Evolutionary conservation across 1,284 basidiomycete species (phyloP), one percentile per base, ranked within the genome.

Genomic region (Moesziomyces antarcticus): DNA sequence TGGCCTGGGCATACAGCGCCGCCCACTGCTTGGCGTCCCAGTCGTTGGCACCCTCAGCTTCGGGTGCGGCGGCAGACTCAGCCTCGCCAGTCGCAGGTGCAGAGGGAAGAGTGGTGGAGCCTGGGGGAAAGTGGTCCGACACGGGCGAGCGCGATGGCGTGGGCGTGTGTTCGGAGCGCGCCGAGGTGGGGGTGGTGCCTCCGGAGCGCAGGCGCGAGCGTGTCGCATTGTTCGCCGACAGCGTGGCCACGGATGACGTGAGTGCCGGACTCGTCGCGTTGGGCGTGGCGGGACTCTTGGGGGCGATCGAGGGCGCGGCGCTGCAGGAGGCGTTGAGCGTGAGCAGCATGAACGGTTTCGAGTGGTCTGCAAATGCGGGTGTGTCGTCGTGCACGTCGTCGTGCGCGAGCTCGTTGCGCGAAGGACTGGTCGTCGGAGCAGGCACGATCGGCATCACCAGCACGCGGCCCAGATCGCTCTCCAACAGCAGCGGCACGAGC

Each of bases 401-500:
- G 45, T 37, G 27, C 3, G 53, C 47, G 7, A 49, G 20, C 13
- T 73, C 71, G 3, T 41, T 47, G 16, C 59, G 52, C 11, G 60
- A 64, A 6, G 22, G n/a, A 14, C 56, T 59, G 16, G 42, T 18
- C 8, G 18, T 47, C 2, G 42, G 33, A 14, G 47, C 10, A 0
- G 71, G 57, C 2, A 68, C 51, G 11, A 73, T 61, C 7, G 71
- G 71, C 71, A 73, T 73, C 11, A 73, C 57, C 14, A 73, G 44
- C 0, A 73, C 56, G 25, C 61, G 49, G 0, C 71, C 71, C 13
- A 68, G 24, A 49, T 73, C 71, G 49, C 65, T 61, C 35, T 73
- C 71, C 6, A 73, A 44, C 46, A 73, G 33, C 18, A 73, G 37
- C 0, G 71, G 71, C 4, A 68, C 71, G 16, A 65, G 11, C 22